Conservation (phyloP, 164 flowering plant genomes). For the Tetracentron sinense region DNA sequence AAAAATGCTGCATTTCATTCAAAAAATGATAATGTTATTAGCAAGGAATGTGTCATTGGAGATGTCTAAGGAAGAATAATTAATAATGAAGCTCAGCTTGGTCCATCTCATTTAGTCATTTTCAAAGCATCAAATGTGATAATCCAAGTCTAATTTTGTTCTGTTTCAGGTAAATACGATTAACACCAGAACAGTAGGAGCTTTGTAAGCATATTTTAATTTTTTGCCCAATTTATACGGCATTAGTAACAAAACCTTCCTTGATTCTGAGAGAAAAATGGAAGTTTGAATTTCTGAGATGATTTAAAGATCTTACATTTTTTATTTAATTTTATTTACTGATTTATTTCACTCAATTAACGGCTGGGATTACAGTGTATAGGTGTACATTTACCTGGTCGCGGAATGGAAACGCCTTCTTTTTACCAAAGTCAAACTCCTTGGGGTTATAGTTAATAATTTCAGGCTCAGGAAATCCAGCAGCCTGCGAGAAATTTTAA, state of each 20-base stretch:
- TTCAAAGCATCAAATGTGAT: too few relatives aligned
- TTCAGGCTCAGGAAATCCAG: conserved; percentile 96
- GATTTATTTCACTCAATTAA: background rate
- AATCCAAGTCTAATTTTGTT: too few relatives aligned
- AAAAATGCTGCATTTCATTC: conserved; percentile 75
- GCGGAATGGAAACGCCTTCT: conserved; percentile 95
- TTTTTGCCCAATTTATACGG: too few relatives aligned
- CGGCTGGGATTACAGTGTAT: too few relatives aligned
- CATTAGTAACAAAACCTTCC: too few relatives aligned
- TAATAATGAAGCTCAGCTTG: too few relatives aligned
- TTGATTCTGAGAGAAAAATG: too few relatives aligned
- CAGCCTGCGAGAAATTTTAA: conserved; percentile 53
- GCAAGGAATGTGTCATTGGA: background rate
- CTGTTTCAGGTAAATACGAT: too few relatives aligned
- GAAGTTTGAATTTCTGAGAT: background rate
- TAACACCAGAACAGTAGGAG: too few relatives aligned
- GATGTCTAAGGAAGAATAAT: too few relatives aligned
- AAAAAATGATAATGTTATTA: background rate
- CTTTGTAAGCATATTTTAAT: too few relatives aligned
- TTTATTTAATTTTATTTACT: background rate
- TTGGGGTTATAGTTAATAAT: conserved; percentile 84
- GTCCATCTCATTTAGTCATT: too few relatives aligned
- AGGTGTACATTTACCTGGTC: conserved; percentile 54
- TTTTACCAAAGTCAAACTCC: conserved; percentile 93
- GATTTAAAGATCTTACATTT: background rate